Conservation (phyloP, 768 basidiomycete genomes). For the Mrakia frigida region DNA sequence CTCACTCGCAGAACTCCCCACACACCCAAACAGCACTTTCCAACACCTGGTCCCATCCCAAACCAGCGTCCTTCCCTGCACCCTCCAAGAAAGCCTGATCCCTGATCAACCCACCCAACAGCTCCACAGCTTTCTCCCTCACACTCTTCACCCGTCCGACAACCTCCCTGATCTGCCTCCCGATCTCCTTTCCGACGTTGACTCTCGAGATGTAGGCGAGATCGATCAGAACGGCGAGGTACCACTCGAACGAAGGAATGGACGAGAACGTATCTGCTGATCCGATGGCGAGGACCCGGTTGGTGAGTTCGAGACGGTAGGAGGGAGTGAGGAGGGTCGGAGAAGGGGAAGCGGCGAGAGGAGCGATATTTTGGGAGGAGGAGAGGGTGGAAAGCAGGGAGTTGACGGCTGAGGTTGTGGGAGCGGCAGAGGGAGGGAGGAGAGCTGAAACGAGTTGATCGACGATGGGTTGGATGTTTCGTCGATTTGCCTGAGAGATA, state of each 20-base stretch:
- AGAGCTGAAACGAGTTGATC: slow-evolving; percentile 86
- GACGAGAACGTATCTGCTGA: slow-evolving; percentile 78
- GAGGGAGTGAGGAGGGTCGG: slow-evolving; percentile 59
- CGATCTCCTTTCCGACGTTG: slow-evolving; percentile 68
- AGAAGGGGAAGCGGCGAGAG: slow-evolving; percentile 48
- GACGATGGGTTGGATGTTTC: slow-evolving; percentile 81
- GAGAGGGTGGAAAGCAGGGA: slow-evolving; percentile 28
- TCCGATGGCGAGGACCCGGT: slow-evolving; percentile 78
- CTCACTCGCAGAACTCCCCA: slow-evolving; percentile 86
- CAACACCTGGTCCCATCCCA: slow-evolving; percentile 71
- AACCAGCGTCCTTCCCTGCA: slow-evolving; percentile 47
- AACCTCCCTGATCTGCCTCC: slow-evolving; percentile 80
- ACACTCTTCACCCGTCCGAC: slow-evolving; percentile 60
- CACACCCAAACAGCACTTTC: slow-evolving; percentile 97
- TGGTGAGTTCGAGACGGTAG: slow-evolving; percentile 77
- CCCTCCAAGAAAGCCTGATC: slow-evolving; percentile 70
- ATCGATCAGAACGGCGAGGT: slow-evolving; percentile 87
- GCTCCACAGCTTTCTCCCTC: slow-evolving; percentile 70
- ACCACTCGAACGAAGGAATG: slow-evolving; percentile 94
- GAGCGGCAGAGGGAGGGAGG: slow-evolving; percentile 54
- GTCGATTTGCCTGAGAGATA: slow-evolving; percentile 61
- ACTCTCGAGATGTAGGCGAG: slow-evolving; percentile 80
- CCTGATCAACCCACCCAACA: slow-evolving; percentile 73
- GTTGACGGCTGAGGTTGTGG: slow-evolving; percentile 30
- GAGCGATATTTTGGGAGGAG: neutral